phyloP scores from a whole-genome alignment of 2,329 filamentous ascomycete species.

The Claviceps cyperi region DNA sequence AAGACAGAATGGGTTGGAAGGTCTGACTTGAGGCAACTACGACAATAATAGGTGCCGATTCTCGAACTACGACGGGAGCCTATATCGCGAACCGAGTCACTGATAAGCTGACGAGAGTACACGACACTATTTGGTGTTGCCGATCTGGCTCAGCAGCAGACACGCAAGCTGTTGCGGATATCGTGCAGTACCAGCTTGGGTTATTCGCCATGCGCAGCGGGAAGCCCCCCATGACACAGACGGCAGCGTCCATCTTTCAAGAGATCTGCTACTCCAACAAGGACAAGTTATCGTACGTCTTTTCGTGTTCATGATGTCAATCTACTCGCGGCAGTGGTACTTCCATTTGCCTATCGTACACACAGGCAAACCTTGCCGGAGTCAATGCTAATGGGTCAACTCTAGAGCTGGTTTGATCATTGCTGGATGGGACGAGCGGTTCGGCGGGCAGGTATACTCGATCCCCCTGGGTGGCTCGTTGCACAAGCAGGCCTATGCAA shows the following conservation, averaged over 20 bases:
- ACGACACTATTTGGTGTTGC: slow-evolving; percentile 99
- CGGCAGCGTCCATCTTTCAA: slow-evolving; percentile 89
- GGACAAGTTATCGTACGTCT: slow-evolving; percentile 66
- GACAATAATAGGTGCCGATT: slow-evolving; percentile 58
- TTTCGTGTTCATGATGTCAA: neutral
- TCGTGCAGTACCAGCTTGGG: slow-evolving; percentile 90
- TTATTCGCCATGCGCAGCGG: slow-evolving; percentile 85
- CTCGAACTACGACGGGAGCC: slow-evolving; percentile 88
- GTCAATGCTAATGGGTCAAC: neutral
- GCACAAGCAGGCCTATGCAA: slow-evolving; percentile 93
- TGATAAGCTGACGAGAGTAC: slow-evolving; percentile 95
- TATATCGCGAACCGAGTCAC: slow-evolving; percentile 99
- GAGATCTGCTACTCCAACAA: slow-evolving; percentile 98
- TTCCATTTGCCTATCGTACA: neutral
- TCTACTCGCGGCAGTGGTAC: neutral
- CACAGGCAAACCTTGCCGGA: neutral
- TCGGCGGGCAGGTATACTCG: slow-evolving; percentile 94
- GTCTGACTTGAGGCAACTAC: slow-evolving; percentile 7
- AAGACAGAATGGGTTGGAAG: neutral
- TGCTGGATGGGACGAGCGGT: slow-evolving; percentile 89
- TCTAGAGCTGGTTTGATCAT: slow-evolving; percentile 88
- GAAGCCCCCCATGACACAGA: slow-evolving; percentile 84
- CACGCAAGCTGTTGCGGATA: slow-evolving; percentile 94
- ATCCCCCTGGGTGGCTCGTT: slow-evolving; percentile 92
- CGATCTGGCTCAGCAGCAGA: slow-evolving; percentile 94